Evolutionary conservation across 169 alveolate genomes (phyloP), one percentile per base, ranked within the genome.

Genomic region (Cryptosporidium sp.): DNA sequence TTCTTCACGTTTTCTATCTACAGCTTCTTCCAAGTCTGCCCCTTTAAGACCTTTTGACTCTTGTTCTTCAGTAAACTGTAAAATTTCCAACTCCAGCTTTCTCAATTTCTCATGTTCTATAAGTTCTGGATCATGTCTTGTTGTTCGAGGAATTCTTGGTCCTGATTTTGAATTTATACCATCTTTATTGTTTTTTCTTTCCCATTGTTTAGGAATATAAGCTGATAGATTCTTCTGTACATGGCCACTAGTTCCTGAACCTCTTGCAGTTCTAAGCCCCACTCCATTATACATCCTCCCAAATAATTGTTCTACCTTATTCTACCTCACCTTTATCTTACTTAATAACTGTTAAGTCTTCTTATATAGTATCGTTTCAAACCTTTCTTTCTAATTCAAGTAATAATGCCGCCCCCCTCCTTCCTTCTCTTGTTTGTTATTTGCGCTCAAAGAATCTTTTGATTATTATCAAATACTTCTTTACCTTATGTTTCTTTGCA

Each of bases 181-280:
- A 85, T 92, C 93, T 58, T 52, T 85, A 85, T 80, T 80, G 91
- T 68, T 75, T 62, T 45, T 91, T 85, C 92, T 68, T 65, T 87
- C 94, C 58, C 70, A 87, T 23, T 68, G 65, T 26, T 73, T 73
- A 71, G 91, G 97, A 51, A 65, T 87, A 69, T 58, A 91, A 72
- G 87, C 93, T 1, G 96, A 92, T 60, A 94, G 69, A 61, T 93
- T 95, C 65, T 95, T 85, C 84, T 96, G 97, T 10, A 96, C 93
- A 71, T 95, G 95, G 3, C 98, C 98, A 61, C 95, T 94, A 26
- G 98, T 96, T 8, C 98, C 98, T 12, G 97, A 93, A 35, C 98
- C 98, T 56, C 97, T 87, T 6, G 96, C 95, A 35, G 98, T 95
- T 39, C 87, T 86, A 52, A 96, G 85, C 33, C 98, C 98, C 39